Evolutionary conservation across 192 early-diverging fungal genomes (phyloP).

Genomic region (Coemansia aciculifera): DNA sequence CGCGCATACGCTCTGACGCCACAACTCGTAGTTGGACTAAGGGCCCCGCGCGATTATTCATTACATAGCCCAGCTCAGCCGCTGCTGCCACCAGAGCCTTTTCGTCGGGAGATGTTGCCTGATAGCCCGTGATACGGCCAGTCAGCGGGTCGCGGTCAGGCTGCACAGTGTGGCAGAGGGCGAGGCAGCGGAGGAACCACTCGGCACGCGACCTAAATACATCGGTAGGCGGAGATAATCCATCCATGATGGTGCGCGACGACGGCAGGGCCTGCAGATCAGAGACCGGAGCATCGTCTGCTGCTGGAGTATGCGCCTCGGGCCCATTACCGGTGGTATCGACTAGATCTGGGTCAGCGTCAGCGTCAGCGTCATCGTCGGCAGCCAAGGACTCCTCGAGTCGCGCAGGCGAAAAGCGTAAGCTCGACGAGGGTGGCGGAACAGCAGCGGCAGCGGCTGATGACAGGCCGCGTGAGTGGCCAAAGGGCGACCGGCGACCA

Average conservation of each 20-base stretch:
- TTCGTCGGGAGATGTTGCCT: slow-evolving; percentile 83
- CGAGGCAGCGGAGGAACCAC: slow-evolving; percentile 75
- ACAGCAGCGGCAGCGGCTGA: background rate
- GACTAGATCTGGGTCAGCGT: slow-evolving; percentile 32
- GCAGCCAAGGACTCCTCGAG: background rate
- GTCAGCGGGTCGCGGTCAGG: slow-evolving; percentile 67
- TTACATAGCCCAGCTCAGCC: slow-evolving; percentile 69
- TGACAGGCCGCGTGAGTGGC: slow-evolving; percentile 34
- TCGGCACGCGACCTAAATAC: slow-evolving; percentile 50
- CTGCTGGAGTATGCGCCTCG: slow-evolving; percentile 24
- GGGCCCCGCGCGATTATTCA: slow-evolving; percentile 60
- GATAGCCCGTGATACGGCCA: slow-evolving; percentile 67
- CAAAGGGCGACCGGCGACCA: slow-evolving; percentile 5
- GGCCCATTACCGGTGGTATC: slow-evolving; percentile 11
- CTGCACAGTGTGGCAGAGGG: slow-evolving; percentile 79
- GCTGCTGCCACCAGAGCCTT: slow-evolving; percentile 79
- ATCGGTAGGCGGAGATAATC: slow-evolving; percentile 31
- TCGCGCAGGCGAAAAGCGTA: background rate
- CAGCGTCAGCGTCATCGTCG: slow-evolving; percentile 11
- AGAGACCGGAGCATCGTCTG: slow-evolving; percentile 44
- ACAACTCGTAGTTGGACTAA: slow-evolving; percentile 54
- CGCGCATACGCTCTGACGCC: slow-evolving; percentile 48
- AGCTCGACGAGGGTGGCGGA: background rate
- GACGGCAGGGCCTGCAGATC: slow-evolving; percentile 43
- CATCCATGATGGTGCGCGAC: slow-evolving; percentile 33